Conservation (phyloP, 1,139 yeast species). For the Geotrichum phurueaensis region DNA sequence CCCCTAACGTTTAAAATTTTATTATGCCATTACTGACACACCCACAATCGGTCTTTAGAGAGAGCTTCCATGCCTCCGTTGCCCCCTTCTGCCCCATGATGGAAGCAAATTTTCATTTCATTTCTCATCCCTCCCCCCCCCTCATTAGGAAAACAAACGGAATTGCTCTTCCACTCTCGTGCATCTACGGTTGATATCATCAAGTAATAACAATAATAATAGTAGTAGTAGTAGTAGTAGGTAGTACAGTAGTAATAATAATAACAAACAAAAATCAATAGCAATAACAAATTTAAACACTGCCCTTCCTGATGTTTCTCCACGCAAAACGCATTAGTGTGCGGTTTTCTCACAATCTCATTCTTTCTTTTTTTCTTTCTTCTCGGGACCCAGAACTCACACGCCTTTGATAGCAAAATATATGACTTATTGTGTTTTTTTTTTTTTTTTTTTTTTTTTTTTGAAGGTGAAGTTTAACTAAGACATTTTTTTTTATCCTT, state of each 20-base stretch:
- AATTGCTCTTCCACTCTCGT: too few relatives aligned
- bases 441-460: background rate
- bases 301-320: background rate
- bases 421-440: background rate
- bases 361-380: background rate
- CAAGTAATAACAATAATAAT: background rate
- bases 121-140: too few relatives aligned
- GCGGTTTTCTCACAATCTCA: background rate
- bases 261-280: background rate
- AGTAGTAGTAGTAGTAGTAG: background rate
- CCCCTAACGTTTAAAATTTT: too few relatives aligned
- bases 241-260: background rate
- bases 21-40: too few relatives aligned
- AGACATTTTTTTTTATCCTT: background rate
- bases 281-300: background rate
- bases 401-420: background rate
- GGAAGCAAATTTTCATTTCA: too few relatives aligned
- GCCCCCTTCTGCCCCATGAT: too few relatives aligned
- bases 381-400: background rate
- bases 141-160: too few relatives aligned
- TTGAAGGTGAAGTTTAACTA: background rate
- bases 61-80: too few relatives aligned
- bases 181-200: background rate
- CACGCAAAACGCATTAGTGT: background rate
- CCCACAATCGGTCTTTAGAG: too few relatives aligned